Percentiles rank a stretch among this genome's conserved stretches.
phyloP scores from a whole-genome alignment of 306 rosid species.

The Prinsepia uniflora region DNA sequence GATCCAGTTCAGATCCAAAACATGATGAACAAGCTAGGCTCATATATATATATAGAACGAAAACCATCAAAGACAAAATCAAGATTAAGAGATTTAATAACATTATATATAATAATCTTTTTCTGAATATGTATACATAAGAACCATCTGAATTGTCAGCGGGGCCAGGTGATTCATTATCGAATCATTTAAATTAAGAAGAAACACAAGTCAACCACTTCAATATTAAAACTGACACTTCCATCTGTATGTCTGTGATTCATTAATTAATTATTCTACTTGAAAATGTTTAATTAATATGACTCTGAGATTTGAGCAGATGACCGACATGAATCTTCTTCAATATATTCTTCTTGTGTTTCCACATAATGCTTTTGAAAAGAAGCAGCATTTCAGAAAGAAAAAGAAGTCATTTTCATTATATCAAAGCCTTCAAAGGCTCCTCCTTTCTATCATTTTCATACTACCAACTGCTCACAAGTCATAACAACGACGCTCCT shows the following conservation, averaged over 20 bases:
- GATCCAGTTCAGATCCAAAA: conserved; percentile 29
- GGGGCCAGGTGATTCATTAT: too few species aligned
- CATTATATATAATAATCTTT: too few species aligned
- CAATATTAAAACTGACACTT: neutral
- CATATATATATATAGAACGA: too few species aligned
- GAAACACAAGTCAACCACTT: conserved; percentile 17
- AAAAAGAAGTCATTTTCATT: neutral
- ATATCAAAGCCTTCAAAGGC: too few species aligned
- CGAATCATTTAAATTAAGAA: neutral
- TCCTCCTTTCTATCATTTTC: too few species aligned
- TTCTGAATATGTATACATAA: too few species aligned
- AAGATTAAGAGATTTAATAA: neutral
- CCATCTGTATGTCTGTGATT: too few species aligned
- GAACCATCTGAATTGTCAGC: too few species aligned
- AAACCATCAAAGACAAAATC: neutral
- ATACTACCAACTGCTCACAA: too few species aligned
- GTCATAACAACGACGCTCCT: too few species aligned
- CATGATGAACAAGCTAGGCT: neutral
- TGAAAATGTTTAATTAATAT: neutral
- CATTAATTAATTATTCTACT: neutral
- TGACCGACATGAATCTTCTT: neutral
- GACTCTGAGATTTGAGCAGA: neutral
- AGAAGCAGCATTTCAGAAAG: neutral
- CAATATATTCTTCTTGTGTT: too few species aligned
- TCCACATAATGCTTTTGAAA: too few species aligned